These are phyloP conservation scores for Mycena kentingensis DNA, from an alignment of 768 basidiomycete species.

Conservation along the genomic window DNA sequence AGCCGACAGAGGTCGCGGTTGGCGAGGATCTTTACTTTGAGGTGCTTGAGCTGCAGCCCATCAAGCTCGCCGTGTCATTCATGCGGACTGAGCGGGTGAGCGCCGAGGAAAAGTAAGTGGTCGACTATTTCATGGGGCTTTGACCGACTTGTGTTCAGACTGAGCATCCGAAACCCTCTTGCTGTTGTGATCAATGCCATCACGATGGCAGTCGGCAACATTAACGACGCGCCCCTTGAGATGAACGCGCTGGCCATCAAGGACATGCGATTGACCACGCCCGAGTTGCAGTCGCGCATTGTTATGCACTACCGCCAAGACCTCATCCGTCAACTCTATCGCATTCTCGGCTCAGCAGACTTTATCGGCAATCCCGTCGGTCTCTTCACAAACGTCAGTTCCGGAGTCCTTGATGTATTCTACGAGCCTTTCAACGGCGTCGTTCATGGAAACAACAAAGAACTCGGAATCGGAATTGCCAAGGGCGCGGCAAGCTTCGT, in stretches of 20 bases:
- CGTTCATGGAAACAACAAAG: constrained; percentile 92
- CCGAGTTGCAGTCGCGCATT: constrained; percentile 83
- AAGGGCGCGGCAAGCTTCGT: constrained; percentile 98
- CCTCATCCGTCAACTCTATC: constrained; percentile 89
- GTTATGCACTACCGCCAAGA: constrained; percentile 93
- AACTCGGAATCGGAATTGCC: constrained; percentile 91
- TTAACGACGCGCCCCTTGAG: constrained; percentile 93
- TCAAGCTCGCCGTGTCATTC: constrained; percentile 90
- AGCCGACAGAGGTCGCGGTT: constrained; percentile 63
- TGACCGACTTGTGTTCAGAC: constrained; percentile 39
- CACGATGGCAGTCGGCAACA: constrained; percentile 95
- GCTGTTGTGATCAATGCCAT: constrained; percentile 92
- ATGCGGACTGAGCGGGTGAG: constrained; percentile 95
- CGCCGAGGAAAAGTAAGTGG: constrained; percentile 84
- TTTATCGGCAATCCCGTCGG: constrained; percentile 97
- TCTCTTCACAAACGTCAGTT: constrained; percentile 96
- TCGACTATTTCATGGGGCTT: no score
- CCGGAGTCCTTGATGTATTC: constrained; percentile 97
- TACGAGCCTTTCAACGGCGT: constrained; percentile 98
- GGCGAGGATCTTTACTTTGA: constrained; percentile 94
- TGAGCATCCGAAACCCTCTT: constrained; percentile 84
- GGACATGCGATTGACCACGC: constrained; percentile 86
- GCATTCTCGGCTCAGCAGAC: constrained; percentile 97
- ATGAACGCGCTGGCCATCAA: constrained; percentile 93
- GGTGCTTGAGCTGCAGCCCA: constrained; percentile 90